These are phyloP conservation scores for Cyclocybe cylindracea DNA, from an alignment of 768 basidiomycete species.

Conservation along the genomic window DNA sequence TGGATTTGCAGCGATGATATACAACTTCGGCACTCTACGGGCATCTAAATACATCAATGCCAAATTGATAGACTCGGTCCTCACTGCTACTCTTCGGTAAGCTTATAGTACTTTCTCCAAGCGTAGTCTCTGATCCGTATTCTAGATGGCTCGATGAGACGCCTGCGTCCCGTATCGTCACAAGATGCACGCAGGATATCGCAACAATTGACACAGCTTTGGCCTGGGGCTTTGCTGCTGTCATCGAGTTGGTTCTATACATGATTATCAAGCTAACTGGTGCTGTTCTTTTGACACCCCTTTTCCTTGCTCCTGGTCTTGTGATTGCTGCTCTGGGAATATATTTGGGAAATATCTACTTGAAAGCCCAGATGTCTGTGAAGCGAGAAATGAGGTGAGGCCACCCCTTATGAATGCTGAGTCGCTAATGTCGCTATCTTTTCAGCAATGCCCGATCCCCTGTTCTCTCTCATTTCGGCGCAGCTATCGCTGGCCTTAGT, in stretches of 20 bases:
- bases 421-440: not conserved
- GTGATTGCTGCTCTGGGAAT: slow-evolving; percentile 42
- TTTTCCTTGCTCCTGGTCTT: slow-evolving; percentile 48
- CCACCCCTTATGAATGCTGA: slow-evolving; percentile 21
- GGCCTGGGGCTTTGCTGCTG: slow-evolving; percentile 23
- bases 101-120: slow-evolving; percentile 1
- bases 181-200: slow-evolving; percentile 70
- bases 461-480: slow-evolving; percentile 47
- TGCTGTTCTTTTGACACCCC: slow-evolving; percentile 44
- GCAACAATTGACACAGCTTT: slow-evolving; percentile 52
- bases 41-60: slow-evolving; percentile 58
- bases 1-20: slow-evolving; percentile 34
- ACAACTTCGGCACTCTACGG: slow-evolving; percentile 48
- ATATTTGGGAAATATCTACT: slow-evolving; percentile 43
- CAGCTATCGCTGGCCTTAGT: slow-evolving; percentile 56
- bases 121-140: not conserved
- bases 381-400: slow-evolving; percentile 48
- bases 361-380: slow-evolving; percentile 47
- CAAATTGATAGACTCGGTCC: slow-evolving; percentile 49
- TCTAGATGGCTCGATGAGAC: slow-evolving; percentile 51
- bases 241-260: slow-evolving; percentile 28
- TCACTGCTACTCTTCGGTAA: slow-evolving; percentile 63
- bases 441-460: slow-evolving; percentile 27
- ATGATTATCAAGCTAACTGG: slow-evolving; percentile 46
- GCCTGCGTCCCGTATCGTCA: slow-evolving; percentile 54